Evolutionary conservation across 2,329 filamentous ascomycete species (phyloP).

Genomic region (Ambrosiella cleistominuta): DNA sequence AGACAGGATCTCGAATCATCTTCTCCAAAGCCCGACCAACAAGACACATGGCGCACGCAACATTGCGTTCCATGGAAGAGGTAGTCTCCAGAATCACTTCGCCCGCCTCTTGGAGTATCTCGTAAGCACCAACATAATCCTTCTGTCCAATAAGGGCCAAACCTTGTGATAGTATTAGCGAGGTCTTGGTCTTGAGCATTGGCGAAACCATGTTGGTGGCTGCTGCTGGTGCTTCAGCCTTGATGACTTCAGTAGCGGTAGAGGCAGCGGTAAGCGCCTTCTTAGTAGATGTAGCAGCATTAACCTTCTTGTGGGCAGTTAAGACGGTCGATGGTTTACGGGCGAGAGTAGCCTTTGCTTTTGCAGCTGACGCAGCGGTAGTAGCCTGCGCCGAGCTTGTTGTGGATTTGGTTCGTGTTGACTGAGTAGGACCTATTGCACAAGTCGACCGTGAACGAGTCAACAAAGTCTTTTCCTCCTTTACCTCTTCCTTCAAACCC

Average conservation of each 20-base stretch:
- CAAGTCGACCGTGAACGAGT: conserved; percentile 13
- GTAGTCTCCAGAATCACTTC: conserved; percentile 8
- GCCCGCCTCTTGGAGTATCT: conserved; percentile 33
- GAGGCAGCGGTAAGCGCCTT: not conserved
- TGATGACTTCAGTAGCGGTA: not conserved
- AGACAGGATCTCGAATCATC: conserved; percentile 65
- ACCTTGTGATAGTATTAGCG: conserved; percentile 23
- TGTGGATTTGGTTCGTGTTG: conserved; percentile 13
- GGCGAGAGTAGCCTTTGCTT: not conserved
- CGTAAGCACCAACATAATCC: conserved; percentile 41
- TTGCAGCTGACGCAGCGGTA: not conserved
- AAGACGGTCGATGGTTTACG: not conserved
- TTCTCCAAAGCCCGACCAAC: conserved; percentile 51
- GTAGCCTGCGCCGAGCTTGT: not conserved
- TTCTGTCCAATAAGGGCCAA: conserved; percentile 29
- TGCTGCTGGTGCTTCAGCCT: not conserved
- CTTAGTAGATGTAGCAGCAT: conserved; percentile 1
- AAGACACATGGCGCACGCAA: conserved; percentile 49
- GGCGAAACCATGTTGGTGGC: not conserved
- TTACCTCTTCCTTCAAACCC: conserved; percentile 17
- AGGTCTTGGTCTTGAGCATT: conserved; percentile 20
- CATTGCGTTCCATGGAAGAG: conserved; percentile 31
- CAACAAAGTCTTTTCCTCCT: not conserved
- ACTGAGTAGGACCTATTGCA: conserved; percentile 15
- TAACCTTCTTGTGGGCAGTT: not conserved